Evolutionary conservation across 345 rosid species (phyloP), one percentile per base, ranked within the genome.

Genomic region (Lumnitzera littorea): DNA sequence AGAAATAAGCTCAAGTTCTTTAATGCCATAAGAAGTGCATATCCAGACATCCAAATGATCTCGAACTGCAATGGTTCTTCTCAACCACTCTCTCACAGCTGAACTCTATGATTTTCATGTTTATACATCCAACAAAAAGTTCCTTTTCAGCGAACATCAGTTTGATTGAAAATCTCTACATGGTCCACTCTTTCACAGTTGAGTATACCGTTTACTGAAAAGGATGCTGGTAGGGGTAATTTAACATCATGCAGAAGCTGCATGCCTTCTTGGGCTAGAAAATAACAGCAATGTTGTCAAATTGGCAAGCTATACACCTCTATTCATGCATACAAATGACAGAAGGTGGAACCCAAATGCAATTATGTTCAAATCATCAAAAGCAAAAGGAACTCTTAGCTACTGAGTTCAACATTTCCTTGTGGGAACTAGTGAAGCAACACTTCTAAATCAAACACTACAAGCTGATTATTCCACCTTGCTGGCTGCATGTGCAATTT

Each of bases 251-350:
- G 82, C 55, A 20, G 20, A 90, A 75, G 97, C 95, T 55, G 97
- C 74, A 3, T 90, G 88, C 74, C 92, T 90, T 63, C 79, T 94
- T 57, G 97, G 99, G 49, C 76, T 90, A 41, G 99, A 94, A 82
- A 91, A 83, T 66, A 94, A 94, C 76, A 94, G 97, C 59, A 96
- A 94, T 78, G 24, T 82, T 12, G 97, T 94, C 50, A 82, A 76
- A 62, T 90, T 90, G 99, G 95, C 95, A 31, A 86, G 97, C 68
- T 94, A 90, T 67, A 97, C 99, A 16, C 99, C 99, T 0, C 96
- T 94, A 56, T 90, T 94, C 60, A 97, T 86, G 64, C 79, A 94
- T 74, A 15, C 81, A 69, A 90, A 88, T 20, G 89, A 94, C 63
- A 81, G 97, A 70, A 67, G 90, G 77, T 94, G 96, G 97, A 90